These are phyloP conservation scores for Lathyrus aphaca DNA, from an alignment of 306 rosid species.

Conservation along the genomic window DNA sequence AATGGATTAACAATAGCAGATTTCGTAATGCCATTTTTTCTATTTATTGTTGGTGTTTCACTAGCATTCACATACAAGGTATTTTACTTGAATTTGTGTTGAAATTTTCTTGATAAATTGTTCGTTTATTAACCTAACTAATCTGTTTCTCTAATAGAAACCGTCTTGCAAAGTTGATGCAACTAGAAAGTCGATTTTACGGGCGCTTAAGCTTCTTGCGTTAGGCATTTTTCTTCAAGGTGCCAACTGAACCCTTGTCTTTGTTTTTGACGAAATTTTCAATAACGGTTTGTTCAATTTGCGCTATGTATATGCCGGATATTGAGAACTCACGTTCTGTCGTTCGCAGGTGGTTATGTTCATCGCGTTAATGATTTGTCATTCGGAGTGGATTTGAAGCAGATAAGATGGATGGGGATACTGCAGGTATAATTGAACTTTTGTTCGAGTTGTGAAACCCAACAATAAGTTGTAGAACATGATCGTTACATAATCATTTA, in stretches of 20 bases:
- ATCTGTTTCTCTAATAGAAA: conserved; percentile 55
- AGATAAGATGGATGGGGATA: conserved; percentile 85
- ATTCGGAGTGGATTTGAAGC: conserved; percentile 83
- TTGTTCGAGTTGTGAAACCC: too few species aligned
- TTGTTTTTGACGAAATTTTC: conserved; percentile 15
- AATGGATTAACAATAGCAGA: conserved; percentile 93
- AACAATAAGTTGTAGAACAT: conserved; percentile 8
- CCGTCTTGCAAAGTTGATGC: conserved; percentile 62
- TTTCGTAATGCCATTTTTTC: conserved; percentile 92
- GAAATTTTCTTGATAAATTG: conserved; percentile 2
- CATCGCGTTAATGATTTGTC: conserved; percentile 74
- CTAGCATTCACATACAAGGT: conserved; percentile 96
- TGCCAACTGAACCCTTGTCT: conserved; percentile 36
- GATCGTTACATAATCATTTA: not conserved
- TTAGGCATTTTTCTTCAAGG: conserved; percentile 95
- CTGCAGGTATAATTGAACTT: conserved; percentile 61
- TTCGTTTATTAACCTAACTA: conserved; percentile 22
- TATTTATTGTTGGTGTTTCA: conserved; percentile 90
- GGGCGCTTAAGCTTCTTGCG: conserved; percentile 78
- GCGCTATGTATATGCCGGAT: not conserved
- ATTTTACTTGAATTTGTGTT: conserved; percentile 20
- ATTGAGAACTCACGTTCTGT: conserved; percentile 5
- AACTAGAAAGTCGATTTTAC: conserved; percentile 63
- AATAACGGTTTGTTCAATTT: not conserved
- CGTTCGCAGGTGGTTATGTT: conserved; percentile 76